Evolutionary conservation across 257 asterid genomes (phyloP), one percentile per base, ranked within the genome.

Genomic region (Solanum appendiculatum): DNA sequence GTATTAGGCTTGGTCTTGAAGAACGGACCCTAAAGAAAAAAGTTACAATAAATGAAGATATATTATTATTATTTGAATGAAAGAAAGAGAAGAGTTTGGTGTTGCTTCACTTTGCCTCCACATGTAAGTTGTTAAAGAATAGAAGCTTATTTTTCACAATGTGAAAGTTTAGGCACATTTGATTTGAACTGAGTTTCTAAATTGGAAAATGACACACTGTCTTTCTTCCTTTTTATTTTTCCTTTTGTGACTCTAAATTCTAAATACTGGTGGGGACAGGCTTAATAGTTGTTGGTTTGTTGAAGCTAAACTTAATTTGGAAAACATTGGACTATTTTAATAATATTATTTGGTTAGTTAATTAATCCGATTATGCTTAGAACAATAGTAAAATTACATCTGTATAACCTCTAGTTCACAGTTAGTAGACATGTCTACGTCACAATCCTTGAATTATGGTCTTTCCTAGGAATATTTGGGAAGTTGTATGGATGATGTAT

Each of bases 21-120:
- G 96, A 91, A 89, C 91, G 89, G 91, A 86, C 23, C 25, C 73
- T 3, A 9, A 36, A 70, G 36, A 51, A 36, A 87, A 33, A 37
- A 34, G 83, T 51, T 51, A 70, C 12, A 56, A 85, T 83, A 87
- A 74, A 56, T 70, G 75, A 27, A 9, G 74, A 2, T 15, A 33
- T 34, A 4, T 5, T 36, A 16, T 70, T 72, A 9, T 37, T 36
- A 5, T 66, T 66, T 15, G 54, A 83, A 48, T 18, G 3, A 14
- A 29, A 89, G 44, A 37, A 87, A 34, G 40, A 31, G 60, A 54
- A 69, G 73, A 29, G 92, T 88, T 92, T 89, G 95, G 92, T 93
- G 93, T 89, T 91, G 93, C 93, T 92, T 93, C 93, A 91, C 94
- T 91, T 95, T 93, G 95, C 96, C 93, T 93, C 88, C 95, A 91